These are phyloP conservation scores for Aspergillus tanneri DNA, from an alignment of 2,329 filamentous ascomycete species.

Conservation along the genomic window DNA sequence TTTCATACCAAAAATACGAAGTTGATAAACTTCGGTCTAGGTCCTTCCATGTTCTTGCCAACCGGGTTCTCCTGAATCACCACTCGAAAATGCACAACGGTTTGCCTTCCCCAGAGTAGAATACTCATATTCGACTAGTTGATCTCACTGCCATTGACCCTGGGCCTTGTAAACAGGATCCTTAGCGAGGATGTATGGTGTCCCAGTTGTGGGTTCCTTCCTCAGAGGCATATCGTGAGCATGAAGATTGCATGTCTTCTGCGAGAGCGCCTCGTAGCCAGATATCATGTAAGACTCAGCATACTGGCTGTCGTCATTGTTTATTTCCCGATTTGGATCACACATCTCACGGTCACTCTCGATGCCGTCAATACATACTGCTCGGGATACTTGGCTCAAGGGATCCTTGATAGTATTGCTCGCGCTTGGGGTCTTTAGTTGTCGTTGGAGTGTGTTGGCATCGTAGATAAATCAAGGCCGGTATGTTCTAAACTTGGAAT, in stretches of 20 bases:
- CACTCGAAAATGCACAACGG: too few relatives aligned
- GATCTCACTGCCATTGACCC: slow-evolving; percentile 40
- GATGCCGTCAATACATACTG: too few relatives aligned
- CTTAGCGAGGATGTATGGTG: slow-evolving; percentile 36
- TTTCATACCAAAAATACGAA: too few relatives aligned
- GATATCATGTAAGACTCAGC: slow-evolving; percentile 81
- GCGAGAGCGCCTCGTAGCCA: slow-evolving; percentile 72
- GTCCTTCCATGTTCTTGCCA: too few relatives aligned
- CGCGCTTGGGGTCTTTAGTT: too few relatives aligned
- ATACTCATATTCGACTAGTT: neutral
- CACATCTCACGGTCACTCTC: slow-evolving; percentile 48
- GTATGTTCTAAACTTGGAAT: neutral
- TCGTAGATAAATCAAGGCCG: neutral
- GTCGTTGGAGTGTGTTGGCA: neutral
- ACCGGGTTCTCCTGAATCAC: too few relatives aligned
- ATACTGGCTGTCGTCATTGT: slow-evolving; percentile 36
- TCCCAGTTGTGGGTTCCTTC: slow-evolving; percentile 31
- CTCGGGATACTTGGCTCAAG: too few relatives aligned
- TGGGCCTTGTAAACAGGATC: slow-evolving; percentile 42
- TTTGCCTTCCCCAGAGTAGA: too few relatives aligned
- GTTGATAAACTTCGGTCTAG: too few relatives aligned
- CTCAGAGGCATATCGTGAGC: slow-evolving; percentile 11
- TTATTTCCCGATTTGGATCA: slow-evolving; percentile 23
- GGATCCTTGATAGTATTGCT: too few relatives aligned
- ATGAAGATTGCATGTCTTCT: slow-evolving; percentile 58